Evolutionary conservation across 2,329 filamentous ascomycete species (phyloP), one percentile per base, ranked within the genome.

Genomic region (Trichoderma semiorbis): DNA sequence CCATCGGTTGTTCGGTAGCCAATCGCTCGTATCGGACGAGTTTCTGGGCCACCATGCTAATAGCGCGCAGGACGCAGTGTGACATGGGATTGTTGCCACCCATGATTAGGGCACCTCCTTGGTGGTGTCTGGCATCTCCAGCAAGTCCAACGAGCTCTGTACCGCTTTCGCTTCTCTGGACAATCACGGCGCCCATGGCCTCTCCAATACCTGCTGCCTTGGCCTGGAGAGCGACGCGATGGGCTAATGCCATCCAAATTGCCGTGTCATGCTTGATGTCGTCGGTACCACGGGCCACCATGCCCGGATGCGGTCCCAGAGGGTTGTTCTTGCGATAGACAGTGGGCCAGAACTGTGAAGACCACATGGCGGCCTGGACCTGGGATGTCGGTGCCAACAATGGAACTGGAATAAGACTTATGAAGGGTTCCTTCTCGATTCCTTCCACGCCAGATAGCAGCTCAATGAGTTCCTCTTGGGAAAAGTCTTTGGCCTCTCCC

Each of bases 291-390:
- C 91, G 89, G 55, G 88, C 84, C 70, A 95, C 89, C 78, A 92
- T 88, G 77, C 90, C 89, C 73, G 93, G 93, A 78, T 97, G 93
- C 21, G 93, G 93, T 5, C 93, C 93, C 72, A 95, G 92, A 2
- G 93, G 93, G 78, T 96, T 96, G 75, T 92, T 95, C 83, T 94
- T 94, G 74, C 93, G 91, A 82, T 96, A 97, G 63, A 95, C 89
- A 1, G 91, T 92, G 14, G 93, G 93, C 93, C 93, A 97, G 80
- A 93, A 95, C 75, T 91, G 86, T 39, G 88, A 84, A 30, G 90
- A 91, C 93, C 93, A 96, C 78, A 89, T 84, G 30, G 88, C 88
- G 10, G 93, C 92, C 80, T 95, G 92, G 50, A 91, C 85, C 75
- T 91, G 88, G 4, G 92, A 95, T 6, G 91, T 94, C 2, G 93